These are phyloP conservation scores for Stentor coeruleus DNA, from an alignment of 73 alveolate species.

Conservation along the genomic window DNA sequence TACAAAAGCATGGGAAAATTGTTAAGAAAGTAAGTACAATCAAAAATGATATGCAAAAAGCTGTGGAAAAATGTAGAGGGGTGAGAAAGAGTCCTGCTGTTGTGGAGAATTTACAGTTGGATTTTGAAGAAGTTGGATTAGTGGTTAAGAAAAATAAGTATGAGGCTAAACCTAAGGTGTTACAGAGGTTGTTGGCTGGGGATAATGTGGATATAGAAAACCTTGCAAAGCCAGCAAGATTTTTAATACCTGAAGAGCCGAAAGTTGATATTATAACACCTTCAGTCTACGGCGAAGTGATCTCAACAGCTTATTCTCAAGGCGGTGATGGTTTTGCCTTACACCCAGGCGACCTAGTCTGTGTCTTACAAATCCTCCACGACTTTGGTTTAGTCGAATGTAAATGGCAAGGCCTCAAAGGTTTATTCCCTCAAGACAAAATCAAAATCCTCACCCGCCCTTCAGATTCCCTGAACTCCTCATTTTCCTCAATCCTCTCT, in stretches of 20 bases:
- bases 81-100: conserved; percentile 17
- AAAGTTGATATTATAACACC: neutral
- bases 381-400: conserved; percentile 13
- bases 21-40: neutral
- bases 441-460: conserved; percentile 10
- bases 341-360: conserved; percentile 23
- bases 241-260: neutral
- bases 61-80: neutral
- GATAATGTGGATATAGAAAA: neutral
- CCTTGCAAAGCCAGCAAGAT: conserved; percentile 18
- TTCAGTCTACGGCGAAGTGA: conserved; percentile 23
- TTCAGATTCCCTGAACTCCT: neutral
- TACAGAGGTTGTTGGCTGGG: neutral
- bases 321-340: conserved; percentile 25
- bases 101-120: neutral
- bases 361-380: neutral
- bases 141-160: neutral
- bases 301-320: conserved; percentile 9
- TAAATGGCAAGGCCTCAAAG: conserved; percentile 24
- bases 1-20: neutral
- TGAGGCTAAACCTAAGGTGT: neutral
- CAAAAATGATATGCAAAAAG: neutral
- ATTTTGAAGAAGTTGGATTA: neutral
- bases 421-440: conserved; percentile 20
- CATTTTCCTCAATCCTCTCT: neutral